Evolutionary conservation across 108 stramenopile genomes (phyloP).

Genomic region (Pseudonitzschia delicatissima): DNA sequence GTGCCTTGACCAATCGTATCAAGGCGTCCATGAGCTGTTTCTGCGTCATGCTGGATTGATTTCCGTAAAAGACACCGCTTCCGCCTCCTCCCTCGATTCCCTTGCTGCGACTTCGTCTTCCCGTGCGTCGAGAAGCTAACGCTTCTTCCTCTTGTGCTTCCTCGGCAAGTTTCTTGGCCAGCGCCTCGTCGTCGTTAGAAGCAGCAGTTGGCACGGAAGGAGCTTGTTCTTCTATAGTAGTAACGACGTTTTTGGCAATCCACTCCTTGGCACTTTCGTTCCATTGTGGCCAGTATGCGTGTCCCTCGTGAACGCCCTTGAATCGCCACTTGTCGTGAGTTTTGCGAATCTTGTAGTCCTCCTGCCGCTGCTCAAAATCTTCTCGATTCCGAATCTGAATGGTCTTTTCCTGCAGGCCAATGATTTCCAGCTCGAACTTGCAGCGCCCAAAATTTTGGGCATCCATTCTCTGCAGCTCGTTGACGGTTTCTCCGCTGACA

Average conservation of each 20-base stretch:
- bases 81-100: constrained; percentile 7
- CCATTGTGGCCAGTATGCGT: constrained; percentile 51
- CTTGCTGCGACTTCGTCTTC: constrained; percentile 17
- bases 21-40: constrained; percentile 72
- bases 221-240: too few relatives aligned
- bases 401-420: too few relatives aligned
- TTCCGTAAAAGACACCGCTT: constrained; percentile 68
- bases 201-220: too few relatives aligned
- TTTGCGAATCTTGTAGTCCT: constrained; percentile 33
- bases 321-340: constrained; percentile 44
- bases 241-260: too few relatives aligned
- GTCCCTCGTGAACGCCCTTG: constrained; percentile 51
- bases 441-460: constrained; percentile 29
- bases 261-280: constrained; percentile 23
- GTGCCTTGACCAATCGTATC: constrained; percentile 44
- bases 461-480: constrained; percentile 33
- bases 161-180: constrained; percentile 30
- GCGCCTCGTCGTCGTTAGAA: constrained; percentile 33
- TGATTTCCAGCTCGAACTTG: constrained; percentile 25
- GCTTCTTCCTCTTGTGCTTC: constrained; percentile 8
- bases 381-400: too few relatives aligned
- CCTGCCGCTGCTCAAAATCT: too few relatives aligned
- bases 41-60: constrained; percentile 60
- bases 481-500: constrained; percentile 27
- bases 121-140: background rate